Evolutionary conservation across 805 yeast species (phyloP), one percentile per base, ranked within the genome.

Genomic region (Priceomyces medius): DNA sequence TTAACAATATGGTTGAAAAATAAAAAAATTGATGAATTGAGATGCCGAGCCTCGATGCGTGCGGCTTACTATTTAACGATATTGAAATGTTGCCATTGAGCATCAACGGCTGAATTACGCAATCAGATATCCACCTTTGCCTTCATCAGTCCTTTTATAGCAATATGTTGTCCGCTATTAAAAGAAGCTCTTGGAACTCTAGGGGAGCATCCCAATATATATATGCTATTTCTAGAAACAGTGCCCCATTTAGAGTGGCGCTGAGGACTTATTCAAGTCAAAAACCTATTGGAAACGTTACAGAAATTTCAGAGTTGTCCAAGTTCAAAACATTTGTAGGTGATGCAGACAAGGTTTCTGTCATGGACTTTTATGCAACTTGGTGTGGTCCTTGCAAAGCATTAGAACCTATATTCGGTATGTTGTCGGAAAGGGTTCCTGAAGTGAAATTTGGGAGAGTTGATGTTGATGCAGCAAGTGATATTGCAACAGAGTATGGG

Each of bases 391-490:
- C 74, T 6, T 68, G 74, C 42, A 68, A 68, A 46, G 68, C 71
- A 5, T 53, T 68, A 34, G 71, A 64, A 28, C 74, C 73, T 3
- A 51, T 66, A 5, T 57, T 67, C 38, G 62, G 55, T n/a, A 48
- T 50, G 23, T 55, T 68, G 48, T 59, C 72, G 18, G 58, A 58
- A 39, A 59, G 53, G 44, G 52, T 61, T 12, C 71, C 73, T 9
- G 73, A 71, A 43, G 86, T 80, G 1, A 73, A 72, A 40, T 85
- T 85, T 52, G 78, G 76, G 50, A 81, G 85, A 54, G 80, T 84
- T 24, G 89, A 85, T 50, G 88, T 85, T 35, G 93, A 85, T 57
- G 68, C 72, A 29, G 74, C 75, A 20, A 66, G 63, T 13, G 87
- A 80, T 31, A 64, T 83, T 39, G 87, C 89, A 7, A 64, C 58